Evolutionary conservation across 192 early-diverging fungal species (phyloP).

Genomic region (Backusella luteola): DNA sequence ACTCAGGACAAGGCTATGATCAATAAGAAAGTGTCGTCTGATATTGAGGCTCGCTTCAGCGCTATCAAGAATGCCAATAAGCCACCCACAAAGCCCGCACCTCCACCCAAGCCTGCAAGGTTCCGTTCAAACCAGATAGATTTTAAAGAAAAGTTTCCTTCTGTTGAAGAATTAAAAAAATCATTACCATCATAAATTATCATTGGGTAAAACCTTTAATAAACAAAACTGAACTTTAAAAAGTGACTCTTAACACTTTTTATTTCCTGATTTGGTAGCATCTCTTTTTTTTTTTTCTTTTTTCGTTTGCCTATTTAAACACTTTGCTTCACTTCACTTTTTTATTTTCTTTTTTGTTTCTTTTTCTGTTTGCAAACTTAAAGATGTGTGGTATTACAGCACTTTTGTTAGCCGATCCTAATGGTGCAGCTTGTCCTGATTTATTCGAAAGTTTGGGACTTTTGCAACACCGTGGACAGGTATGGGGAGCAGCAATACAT

Average conservation of each 20-base stretch:
- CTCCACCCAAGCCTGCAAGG: constrained; percentile 35
- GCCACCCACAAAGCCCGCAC: neutral
- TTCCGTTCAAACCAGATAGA: constrained; percentile 24
- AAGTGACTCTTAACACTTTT: neutral
- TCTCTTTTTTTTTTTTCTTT: neutral
- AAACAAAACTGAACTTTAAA: neutral
- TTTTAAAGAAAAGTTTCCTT: constrained; percentile 33
- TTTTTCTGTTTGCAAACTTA: neutral
- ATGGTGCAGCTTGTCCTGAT: constrained; percentile 75
- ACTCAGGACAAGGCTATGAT: neutral
- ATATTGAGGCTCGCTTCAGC: constrained; percentile 14
- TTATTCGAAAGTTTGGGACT: constrained; percentile 93
- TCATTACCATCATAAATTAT: neutral
- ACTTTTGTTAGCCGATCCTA: constrained; percentile 77
- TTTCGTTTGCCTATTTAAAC: too few relatives aligned
- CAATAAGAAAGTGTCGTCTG: constrained; percentile 8
- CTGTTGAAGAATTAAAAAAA: constrained; percentile 21
- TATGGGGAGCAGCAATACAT: constrained; percentile 30
- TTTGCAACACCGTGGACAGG: constrained; percentile 98
- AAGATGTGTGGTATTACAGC: constrained; percentile 90
- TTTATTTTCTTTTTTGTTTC: neutral
- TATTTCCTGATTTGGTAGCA: neutral
- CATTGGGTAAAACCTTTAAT: neutral
- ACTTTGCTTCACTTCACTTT: too few relatives aligned
- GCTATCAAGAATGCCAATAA: constrained; percentile 11